Percentiles rank a stretch among this genome's conserved stretches.
Evolutionary conservation across 768 basidiomycete genomes (phyloP).

Genomic region (Trametes punicea): DNA sequence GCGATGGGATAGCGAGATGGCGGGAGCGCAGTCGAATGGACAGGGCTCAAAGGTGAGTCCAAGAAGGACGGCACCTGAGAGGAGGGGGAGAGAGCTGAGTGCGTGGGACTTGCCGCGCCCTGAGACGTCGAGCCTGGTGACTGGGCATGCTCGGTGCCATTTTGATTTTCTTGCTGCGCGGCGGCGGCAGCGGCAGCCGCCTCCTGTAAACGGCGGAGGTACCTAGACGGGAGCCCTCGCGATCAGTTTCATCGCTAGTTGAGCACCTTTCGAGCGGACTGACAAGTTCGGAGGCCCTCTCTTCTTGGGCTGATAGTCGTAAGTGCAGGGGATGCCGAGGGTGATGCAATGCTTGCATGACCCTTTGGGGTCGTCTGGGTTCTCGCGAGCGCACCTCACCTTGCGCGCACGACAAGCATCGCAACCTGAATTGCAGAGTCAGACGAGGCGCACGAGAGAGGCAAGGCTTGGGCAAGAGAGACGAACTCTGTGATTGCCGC

Average conservation of each 20-base stretch:
- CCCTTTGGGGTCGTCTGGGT: conserved; percentile 70
- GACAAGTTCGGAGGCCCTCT: conserved; percentile 90
- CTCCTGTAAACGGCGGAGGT: conserved; percentile 77
- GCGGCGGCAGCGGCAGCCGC: conserved; percentile 58
- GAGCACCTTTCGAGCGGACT: conserved; percentile 26
- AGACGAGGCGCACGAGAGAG: conserved; percentile 24
- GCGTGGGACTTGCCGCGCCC: conserved; percentile 42
- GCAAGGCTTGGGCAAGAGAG: conserved; percentile 17
- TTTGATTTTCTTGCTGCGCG: conserved; percentile 38
- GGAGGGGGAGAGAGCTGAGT: conserved; percentile 39
- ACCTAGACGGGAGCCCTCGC: conserved; percentile 39
- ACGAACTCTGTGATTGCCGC: conserved; percentile 83
- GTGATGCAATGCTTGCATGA: conserved; percentile 86
- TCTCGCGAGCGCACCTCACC: conserved; percentile 80
- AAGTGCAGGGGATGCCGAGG: conserved; percentile 81
- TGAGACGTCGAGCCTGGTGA: conserved; percentile 45
- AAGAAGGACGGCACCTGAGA: conserved; percentile 42
- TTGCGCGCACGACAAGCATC: conserved; percentile 86
- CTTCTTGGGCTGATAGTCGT: conserved; percentile 93
- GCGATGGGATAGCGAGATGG: conserved; percentile 71
- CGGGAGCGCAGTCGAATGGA: conserved; percentile 43
- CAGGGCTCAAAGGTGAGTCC: conserved; percentile 44
- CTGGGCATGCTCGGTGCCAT: conserved; percentile 18
- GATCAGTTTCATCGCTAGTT: conserved; percentile 14
- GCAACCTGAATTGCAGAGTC: conserved; percentile 52